A percentile compares a stretch with the other conserved stretches of the same genome.
Evolutionary conservation across 1,139 yeast genomes (phyloP).

Genomic region (Suhomyces maxii): DNA sequence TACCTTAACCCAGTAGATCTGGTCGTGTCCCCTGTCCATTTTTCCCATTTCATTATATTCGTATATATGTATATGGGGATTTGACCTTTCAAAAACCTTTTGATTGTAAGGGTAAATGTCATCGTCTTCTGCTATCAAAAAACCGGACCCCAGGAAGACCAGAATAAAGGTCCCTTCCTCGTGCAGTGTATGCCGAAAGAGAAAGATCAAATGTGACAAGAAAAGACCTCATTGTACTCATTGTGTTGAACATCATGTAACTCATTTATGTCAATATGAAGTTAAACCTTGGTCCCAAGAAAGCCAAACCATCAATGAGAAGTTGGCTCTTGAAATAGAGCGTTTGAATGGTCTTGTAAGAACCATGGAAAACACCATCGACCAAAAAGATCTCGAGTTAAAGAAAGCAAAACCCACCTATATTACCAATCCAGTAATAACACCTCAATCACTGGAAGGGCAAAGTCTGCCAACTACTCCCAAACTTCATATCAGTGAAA

Average conservation of each 20-base stretch:
- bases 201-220: neutral
- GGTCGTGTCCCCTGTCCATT: too few species aligned
- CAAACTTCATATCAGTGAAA: neutral
- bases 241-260: neutral
- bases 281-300: neutral
- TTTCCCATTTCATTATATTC: too few species aligned
- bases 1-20: too few species aligned
- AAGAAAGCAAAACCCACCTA: neutral
- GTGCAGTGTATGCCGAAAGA: neutral
- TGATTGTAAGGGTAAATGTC: neutral
- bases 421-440: neutral
- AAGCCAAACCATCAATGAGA: neutral
- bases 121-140: neutral
- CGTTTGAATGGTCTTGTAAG: neutral
- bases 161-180: neutral
- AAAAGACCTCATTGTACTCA: neutral
- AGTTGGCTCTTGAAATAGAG: neutral
- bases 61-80: too few species aligned
- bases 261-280: neutral
- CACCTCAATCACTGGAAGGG: neutral
- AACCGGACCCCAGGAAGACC: neutral
- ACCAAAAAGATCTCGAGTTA: neutral
- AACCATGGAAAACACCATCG: neutral
- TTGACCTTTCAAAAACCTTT: too few species aligned
- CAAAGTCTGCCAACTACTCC: neutral